Conservation (phyloP, 805 yeast genomes). For the Lachancea nothofagi region DNA sequence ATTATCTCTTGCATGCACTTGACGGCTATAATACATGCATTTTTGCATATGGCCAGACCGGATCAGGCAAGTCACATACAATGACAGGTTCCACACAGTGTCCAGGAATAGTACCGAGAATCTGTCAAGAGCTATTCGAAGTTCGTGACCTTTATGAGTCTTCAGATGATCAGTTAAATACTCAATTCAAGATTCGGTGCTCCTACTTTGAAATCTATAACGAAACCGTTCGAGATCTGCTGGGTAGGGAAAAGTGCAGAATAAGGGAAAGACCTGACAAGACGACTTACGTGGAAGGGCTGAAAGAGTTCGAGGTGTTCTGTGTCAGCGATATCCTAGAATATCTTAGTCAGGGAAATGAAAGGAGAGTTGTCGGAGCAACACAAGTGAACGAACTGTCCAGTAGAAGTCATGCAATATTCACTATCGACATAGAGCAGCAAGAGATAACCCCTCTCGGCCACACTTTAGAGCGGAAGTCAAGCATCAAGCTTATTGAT, state of each 20-base stretch:
- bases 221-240: slow-evolving; percentile 69
- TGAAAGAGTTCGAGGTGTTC: slow-evolving; percentile 48
- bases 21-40: slow-evolving; percentile 92
- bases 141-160: slow-evolving; percentile 6
- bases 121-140: slow-evolving; percentile 12
- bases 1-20: slow-evolving; percentile 36
- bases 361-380: slow-evolving; percentile 59
- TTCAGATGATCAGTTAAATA: slow-evolving; percentile 54
- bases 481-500: slow-evolving; percentile 67
- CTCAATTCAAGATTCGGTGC: slow-evolving; percentile 63
- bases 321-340: slow-evolving; percentile 44
- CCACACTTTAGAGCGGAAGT: slow-evolving; percentile 44
- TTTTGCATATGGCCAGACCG: slow-evolving; percentile 96
- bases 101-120: slow-evolving; percentile 11
- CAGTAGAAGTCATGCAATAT: slow-evolving; percentile 77
- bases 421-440: slow-evolving; percentile 58
- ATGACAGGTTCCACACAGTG: slow-evolving; percentile 50
- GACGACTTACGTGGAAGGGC: slow-evolving; percentile 70
- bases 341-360: slow-evolving; percentile 47
- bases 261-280: slow-evolving; percentile 61
- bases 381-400: slow-evolving; percentile 69
- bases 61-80: slow-evolving; percentile 89
- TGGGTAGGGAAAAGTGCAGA: slow-evolving; percentile 38
- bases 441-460: slow-evolving; percentile 42
- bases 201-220: slow-evolving; percentile 84